Base-by-base conservation (phyloP, 1,284 basidiomycete genomes). In the Naganishia liquefaciens region DNA sequence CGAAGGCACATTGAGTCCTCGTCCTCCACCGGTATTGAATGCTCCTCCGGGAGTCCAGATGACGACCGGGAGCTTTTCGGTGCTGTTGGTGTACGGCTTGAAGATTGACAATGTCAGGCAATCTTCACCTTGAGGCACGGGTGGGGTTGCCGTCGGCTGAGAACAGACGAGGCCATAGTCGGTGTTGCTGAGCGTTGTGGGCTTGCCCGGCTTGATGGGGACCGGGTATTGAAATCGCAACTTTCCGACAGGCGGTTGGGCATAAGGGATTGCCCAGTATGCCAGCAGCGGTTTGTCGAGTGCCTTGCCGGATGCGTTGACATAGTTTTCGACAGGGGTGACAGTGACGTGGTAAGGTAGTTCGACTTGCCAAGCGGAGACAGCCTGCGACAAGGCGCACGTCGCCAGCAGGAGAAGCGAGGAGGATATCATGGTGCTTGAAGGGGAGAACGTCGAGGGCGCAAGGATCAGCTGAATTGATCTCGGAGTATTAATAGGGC, bases 21-120 rank as follows among this genome's bases (percentile, higher is more conserved):
- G 27, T 21, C 62, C 62, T 17, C 62, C 62, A 9, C 62, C 62
- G 13, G 62, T 63, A 37, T 63, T 63, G 62, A 63, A 63, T 2
- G 62, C 40, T 4, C 62, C 62, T 39, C 62, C 62, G 1, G 62
- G 62, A 10, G 53, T 54, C 62, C 62, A 63, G 46, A 63, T 55
- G 27, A 63, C 52, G 30, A 63, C 62, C 13, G 62, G 62, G 9
- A 63, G 53, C 2, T 30, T n/a, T 13, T 33, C 11, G 6, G 23
- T 37, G 33, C 55, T 21, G 44, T 23, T 39, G 30, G 15, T 50
- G 33, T n/a, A 25, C 6, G 62, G 62, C 44, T 54, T 46, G 53
- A 63, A 63, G 44, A 63, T 42, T 2, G 62, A 63, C 42, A 63
- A n/a, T 5, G 62, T 63, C 52, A 63, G 52, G 30, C 62, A 63